A percentile compares a stretch with the other conserved stretches of the same genome.
Conservation (phyloP, 768 basidiomycete genomes). For the Kwoniella mangroviensis region DNA sequence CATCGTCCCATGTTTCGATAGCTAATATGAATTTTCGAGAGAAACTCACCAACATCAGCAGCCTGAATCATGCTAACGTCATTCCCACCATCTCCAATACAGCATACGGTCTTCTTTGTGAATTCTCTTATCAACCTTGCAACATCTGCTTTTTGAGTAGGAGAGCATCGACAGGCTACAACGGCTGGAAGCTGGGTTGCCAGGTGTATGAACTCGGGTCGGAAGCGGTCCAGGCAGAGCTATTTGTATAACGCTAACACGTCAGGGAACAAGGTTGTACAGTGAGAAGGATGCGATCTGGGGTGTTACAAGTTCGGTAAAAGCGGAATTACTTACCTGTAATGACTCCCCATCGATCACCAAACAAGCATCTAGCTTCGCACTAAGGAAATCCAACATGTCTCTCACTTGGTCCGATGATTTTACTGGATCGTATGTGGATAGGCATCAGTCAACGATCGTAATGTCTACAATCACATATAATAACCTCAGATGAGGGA, state of each 20-base stretch:
- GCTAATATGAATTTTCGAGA: neutral
- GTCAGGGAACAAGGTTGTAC: neutral
- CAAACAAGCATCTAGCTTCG: conserved; percentile 93
- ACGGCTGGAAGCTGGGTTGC: conserved; percentile 94
- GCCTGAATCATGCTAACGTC: conserved; percentile 99
- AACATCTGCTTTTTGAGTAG: conserved; percentile 98
- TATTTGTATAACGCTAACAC: conserved; percentile 54
- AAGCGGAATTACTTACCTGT: conserved; percentile 64
- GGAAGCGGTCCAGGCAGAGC: conserved; percentile 89
- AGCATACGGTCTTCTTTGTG: conserved; percentile 95
- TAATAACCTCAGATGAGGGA: no score
- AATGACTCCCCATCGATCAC: conserved; percentile 98
- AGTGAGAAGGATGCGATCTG: no score
- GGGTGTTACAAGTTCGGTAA: no score
- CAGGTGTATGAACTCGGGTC: conserved; percentile 92
- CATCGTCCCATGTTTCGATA: no score
- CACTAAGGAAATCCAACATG: conserved; percentile 89
- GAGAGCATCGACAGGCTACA: conserved; percentile 96
- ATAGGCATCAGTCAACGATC: conserved; percentile 13
- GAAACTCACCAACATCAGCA: conserved; percentile 86
- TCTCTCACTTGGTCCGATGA: conserved; percentile 80
- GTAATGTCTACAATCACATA: no score
- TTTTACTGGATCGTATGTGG: conserved; percentile 66
- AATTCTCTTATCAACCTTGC: conserved; percentile 86
- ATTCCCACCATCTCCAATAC: conserved; percentile 98